Evolutionary conservation across 768 basidiomycete species (phyloP), one percentile per base, ranked within the genome.

Genomic region (Russula sp.): DNA sequence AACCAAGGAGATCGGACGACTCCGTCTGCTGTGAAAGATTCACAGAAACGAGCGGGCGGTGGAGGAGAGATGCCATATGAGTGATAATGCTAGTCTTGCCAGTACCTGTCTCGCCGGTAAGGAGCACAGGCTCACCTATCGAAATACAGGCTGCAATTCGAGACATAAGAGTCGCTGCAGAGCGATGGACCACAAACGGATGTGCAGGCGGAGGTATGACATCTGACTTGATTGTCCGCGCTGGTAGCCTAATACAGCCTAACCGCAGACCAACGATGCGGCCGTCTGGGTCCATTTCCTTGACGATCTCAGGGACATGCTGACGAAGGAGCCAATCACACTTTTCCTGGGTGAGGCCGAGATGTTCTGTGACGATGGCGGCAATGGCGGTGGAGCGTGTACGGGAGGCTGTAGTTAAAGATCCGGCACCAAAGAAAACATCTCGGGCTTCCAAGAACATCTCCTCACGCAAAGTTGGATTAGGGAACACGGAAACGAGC

Each of bases 101-200:
- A 1, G 97, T 99, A n/a, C 97, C 97, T 2, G 97, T 99, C 76
- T 99, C 97, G 49, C 97, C 97, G 0, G 94, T 93, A 29, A 99
- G 80, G 8, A 99, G 80, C 5, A 95, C 78, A 5, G 97, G 93
- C 70, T 99, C 97, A 14, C 74, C 74, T 49, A 88, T 76, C 0
- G 85, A 78, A 49, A 93, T 77, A 0, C 88, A 83, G 22, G 83
- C 85, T 2, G 85, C 83, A 41, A 98, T 86, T 16, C 91, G 83
- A 22, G 91, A 88, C 38, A 98, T 79, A 3, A 98, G 78, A 35
- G 82, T 74, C 0, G 88, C 74, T 0, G 93, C 93, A 0, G 93
- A 94, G 58, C 84, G 83, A 68, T 98, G 96, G 74, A 98, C 76
- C 0, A 90, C 94, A 69, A 94, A 99, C 0, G 90, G 92, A 9